These are phyloP conservation scores for Podaxis sp. DNA, from an alignment of 768 basidiomycete genomes.

Conservation along the genomic window DNA sequence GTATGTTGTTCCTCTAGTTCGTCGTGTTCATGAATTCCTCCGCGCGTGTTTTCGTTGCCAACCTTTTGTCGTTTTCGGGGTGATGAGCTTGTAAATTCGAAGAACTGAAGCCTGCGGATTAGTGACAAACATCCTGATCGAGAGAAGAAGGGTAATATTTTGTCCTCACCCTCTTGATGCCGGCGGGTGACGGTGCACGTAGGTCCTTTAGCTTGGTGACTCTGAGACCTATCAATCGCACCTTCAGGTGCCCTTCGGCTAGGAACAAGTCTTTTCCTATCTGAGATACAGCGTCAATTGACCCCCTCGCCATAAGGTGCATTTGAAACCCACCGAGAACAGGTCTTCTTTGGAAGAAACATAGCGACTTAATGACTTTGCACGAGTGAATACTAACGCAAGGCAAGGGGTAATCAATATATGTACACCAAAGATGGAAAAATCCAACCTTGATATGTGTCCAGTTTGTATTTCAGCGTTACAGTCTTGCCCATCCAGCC, in stretches of 20 bases:
- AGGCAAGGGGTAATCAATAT: constrained; percentile 1
- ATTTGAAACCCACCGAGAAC: constrained; percentile 51
- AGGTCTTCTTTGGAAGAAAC: constrained; percentile 80
- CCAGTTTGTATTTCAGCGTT: constrained; percentile 90
- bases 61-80: constrained; percentile 25
- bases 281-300: constrained; percentile 30
- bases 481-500: constrained; percentile 89
- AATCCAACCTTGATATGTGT: constrained; percentile 74
- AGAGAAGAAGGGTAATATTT: not conserved
- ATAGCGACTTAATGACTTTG: constrained; percentile 76
- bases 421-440: not conserved
- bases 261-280: constrained; percentile 80
- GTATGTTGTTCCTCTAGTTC: constrained; percentile 24
- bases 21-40: constrained; percentile 17
- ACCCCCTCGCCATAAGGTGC: not conserved
- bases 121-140: not conserved
- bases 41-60: constrained; percentile 20
- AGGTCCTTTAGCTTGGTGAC: constrained; percentile 90
- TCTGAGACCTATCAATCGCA: constrained; percentile 86
- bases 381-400: constrained; percentile 69
- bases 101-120: constrained; percentile 45
- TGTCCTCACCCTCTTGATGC: constrained; percentile 69
- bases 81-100: constrained; percentile 34
- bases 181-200: constrained; percentile 41
- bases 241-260: constrained; percentile 72